Evolutionary conservation across 805 yeast genomes (phyloP).

Genomic region (Clavispora carvajalis): DNA sequence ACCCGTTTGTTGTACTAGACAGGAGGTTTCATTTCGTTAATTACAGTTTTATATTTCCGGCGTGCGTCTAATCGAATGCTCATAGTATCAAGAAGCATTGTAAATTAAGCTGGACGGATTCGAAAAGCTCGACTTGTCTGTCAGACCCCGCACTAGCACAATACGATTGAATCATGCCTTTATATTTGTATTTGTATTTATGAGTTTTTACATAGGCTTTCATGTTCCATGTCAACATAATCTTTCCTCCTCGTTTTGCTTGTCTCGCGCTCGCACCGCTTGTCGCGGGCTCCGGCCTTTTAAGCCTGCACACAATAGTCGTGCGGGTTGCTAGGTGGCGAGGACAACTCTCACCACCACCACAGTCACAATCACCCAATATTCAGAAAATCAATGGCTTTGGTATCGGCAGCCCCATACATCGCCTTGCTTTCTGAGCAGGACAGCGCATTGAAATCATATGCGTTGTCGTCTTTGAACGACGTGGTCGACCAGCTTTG

Average conservation of each 20-base stretch:
- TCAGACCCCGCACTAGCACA: no score
- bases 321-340: constrained; percentile 1
- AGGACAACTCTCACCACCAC: constrained; percentile 1
- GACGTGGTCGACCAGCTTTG: constrained; percentile 84
- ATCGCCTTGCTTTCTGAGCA: constrained; percentile 83
- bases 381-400: constrained; percentile 37
- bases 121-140: no score
- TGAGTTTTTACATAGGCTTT: no score
- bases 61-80: not conserved
- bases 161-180: no score
- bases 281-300: no score
- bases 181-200: no score
- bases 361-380: not conserved
- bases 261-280: not conserved
- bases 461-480: constrained; percentile 80
- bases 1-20: constrained; percentile 80
- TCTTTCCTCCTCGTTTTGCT: not conserved
- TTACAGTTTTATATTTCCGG: not conserved
- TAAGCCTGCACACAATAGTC: not conserved
- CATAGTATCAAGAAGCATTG: no score
- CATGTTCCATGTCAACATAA: no score
- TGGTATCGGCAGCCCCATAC: constrained; percentile 86
- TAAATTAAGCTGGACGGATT: no score
- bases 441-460: constrained; percentile 69
- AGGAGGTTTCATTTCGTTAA: not conserved